Percentiles rank a stretch among this genome's conserved stretches.
Conservation (phyloP, 345 rosid species). For the Syzygium aromaticum region DNA sequence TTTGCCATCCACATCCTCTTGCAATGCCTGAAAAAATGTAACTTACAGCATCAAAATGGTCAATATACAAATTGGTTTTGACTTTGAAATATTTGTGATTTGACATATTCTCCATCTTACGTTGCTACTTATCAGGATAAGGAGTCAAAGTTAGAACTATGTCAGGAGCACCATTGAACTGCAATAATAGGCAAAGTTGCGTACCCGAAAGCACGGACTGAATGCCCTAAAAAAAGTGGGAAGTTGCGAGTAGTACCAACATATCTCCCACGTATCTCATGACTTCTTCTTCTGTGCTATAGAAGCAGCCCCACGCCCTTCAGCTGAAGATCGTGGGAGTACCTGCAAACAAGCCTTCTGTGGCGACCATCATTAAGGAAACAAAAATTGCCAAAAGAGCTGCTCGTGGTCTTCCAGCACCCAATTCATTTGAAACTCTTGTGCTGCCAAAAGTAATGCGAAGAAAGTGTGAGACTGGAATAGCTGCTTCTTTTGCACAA, state of each 20-base stretch:
- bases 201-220: slow-evolving; percentile 12
- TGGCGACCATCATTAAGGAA: slow-evolving; percentile 5
- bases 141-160: background rate
- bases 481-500: background rate
- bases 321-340: slow-evolving; percentile 15
- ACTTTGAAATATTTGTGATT: background rate
- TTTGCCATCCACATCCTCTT: slow-evolving; percentile 44
- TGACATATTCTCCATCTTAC: background rate
- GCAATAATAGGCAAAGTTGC: background rate
- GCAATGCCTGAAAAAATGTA: slow-evolving; percentile 11
- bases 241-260: slow-evolving; percentile 19
- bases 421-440: slow-evolving; percentile 42
- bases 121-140: background rate
- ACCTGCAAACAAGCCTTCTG: slow-evolving; percentile 21
- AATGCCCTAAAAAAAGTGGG: slow-evolving; percentile 21
- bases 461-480: background rate
- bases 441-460: slow-evolving; percentile 13
- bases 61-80: background rate
- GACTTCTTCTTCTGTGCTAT: slow-evolving; percentile 4
- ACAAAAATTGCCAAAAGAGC: slow-evolving; percentile 24
- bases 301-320: slow-evolving; percentile 11
- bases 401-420: slow-evolving; percentile 36
- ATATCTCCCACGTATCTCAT: slow-evolving; percentile 22
- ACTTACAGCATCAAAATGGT: background rate
- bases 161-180: background rate